Conservation (phyloP, 2,329 filamentous ascomycete species). For the Alternaria sp. region DNA sequence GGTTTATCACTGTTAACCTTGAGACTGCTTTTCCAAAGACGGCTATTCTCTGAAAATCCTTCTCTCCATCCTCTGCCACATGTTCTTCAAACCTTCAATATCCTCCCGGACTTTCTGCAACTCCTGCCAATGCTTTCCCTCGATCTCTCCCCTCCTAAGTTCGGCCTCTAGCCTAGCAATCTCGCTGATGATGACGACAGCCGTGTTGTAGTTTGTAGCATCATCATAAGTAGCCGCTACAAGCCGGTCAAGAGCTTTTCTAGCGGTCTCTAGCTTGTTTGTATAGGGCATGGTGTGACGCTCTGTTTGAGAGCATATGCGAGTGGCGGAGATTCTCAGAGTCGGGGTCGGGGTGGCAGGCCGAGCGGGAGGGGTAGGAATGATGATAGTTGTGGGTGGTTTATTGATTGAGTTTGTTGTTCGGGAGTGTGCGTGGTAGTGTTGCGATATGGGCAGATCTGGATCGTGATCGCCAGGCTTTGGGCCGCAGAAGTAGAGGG, state of each 20-base stretch:
- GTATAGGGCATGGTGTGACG: neutral
- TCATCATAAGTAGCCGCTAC: neutral
- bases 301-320: neutral
- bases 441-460: neutral
- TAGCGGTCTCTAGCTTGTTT: neutral
- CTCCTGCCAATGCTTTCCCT: neutral
- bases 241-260: neutral
- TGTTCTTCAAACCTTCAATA: neutral
- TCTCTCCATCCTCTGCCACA: neutral
- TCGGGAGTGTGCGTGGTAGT: neutral
- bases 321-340: neutral
- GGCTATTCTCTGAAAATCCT: neutral
- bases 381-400: neutral
- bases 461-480: constrained; percentile 4
- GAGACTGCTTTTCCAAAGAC: neutral
- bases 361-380: neutral
- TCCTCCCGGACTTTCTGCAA: neutral
- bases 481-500: constrained; percentile 8
- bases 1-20: neutral
- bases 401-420: neutral
- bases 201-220: neutral
- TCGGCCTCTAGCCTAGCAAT: neutral
- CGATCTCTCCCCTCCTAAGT: neutral
- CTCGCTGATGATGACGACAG: neutral
- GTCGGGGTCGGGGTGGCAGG: neutral